Base-by-base conservation (phyloP, 2,329 filamentous ascomycete species). In the Penicillium italicum region DNA sequence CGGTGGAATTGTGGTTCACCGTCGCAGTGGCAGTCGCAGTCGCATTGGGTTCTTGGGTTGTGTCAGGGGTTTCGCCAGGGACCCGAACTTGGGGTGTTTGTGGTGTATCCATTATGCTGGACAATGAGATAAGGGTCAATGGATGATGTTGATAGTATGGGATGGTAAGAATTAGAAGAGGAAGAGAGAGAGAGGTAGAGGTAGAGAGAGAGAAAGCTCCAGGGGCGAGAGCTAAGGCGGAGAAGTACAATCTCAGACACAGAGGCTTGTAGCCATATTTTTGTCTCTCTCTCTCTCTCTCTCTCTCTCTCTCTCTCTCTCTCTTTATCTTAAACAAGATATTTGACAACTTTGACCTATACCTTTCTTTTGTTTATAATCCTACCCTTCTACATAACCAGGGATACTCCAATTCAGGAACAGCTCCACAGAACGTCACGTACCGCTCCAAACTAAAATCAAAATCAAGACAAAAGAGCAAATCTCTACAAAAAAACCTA, bases 81-180 rank as follows among this genome's bases (percentile, higher is more conserved):
- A 66, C 57, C 26, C 59, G 55, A 11, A 67, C 62, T 45, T 57
- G 59, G 14, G 65, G 62, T 1, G 55, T 52, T 30, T 45, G 26
- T 37, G 31, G 26, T 20, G 24, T 33, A 28, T 48, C 43, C 43
- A 56, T 45, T 22, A 2, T 14, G 20, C n/a, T n/a, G n/a, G n/a
- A n/a, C 26, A 20, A 30, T 14, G 9, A 4, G 30, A 30, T 18
- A 26, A 4, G 6, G 11, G n/a, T 12, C 24, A 31, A 31, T 16
- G 11, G 38, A 40, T 36, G 4, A 10, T 36, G 9, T 24, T 24
- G 7, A 9, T 43, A 11, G 41, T 30, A 18, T 2, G 4, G 24
- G 16, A 31, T 16, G 11, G 8, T 31, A 31, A 2, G 26, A 18
- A 11, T 31, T 22, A 2, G 26, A 18, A 11, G 20, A n/a, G 24